Base-by-base conservation (phyloP, 257 asterid genomes). In the Leonotis leonurus region DNA sequence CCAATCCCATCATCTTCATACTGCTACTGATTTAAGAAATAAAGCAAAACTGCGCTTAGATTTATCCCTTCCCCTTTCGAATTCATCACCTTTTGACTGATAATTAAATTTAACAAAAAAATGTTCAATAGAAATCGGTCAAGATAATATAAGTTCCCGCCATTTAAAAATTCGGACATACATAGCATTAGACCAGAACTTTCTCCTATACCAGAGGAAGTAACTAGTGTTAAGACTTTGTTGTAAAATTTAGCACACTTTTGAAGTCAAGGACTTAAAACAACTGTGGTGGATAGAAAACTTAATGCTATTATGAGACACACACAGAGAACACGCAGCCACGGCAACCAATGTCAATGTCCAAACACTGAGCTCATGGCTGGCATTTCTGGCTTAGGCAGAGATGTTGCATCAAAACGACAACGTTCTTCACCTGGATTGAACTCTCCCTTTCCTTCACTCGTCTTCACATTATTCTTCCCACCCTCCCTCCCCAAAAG, bases 351-450 rank as follows among this genome's bases (percentile, higher is more conserved):
- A 69, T 55, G 70, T 70, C 80, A 66, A 43, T 61, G 60, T 70
- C 80, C n/a, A 54, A 59, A 70, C 26, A 49, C 73, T 55, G 39
- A 17, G 39, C 33, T 11, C 58, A 56, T 60, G 59, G 70, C 48
- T 73, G 78, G 70, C 70, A 73, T n/a, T 73, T n/a, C 64, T 73
- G 72, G 77, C 72, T 29, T 53, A 13, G 3, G 56, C 62, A 37
- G 64, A 45, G 30, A 68, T 52, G 43, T 62, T 33, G 56, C 62
- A 44, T 57, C 61, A 36, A 55, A 39, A 65, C 72, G 66, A 69
- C 67, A 48, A 24, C 57, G 35, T 45, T 75, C 49, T 22, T 65
- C 67, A 61, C 46, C 68, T 14, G 66, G 69, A 37, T 54, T 35
- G 64, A 66, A 67, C 64, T 70, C 68, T 44, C 56, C 39, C 58